Percentiles rank a stretch among this genome's conserved stretches.
These are phyloP conservation scores for Porphyra umbilicalis DNA, from an alignment of 31 red algal species.

Conservation along the genomic window DNA sequence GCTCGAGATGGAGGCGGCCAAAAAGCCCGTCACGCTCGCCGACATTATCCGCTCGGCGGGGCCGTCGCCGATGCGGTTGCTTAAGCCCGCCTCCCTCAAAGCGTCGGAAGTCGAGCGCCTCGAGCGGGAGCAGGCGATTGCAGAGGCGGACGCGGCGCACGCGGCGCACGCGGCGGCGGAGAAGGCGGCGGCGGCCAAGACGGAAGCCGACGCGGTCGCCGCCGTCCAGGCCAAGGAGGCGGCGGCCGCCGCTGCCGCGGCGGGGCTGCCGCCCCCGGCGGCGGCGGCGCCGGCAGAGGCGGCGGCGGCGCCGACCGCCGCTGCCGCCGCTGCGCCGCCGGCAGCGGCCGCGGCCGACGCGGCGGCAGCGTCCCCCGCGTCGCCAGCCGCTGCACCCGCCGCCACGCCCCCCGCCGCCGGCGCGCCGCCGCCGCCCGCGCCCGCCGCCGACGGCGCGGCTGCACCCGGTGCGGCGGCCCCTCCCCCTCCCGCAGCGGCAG, in stretches of 20 bases:
- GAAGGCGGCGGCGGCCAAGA: neutral
- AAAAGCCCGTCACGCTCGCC: constrained; percentile 67
- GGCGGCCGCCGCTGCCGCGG: neutral
- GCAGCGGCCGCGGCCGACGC: neutral
- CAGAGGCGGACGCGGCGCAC: neutral
- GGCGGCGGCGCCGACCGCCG: neutral
- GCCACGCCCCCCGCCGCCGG: neutral
- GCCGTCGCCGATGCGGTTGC: constrained; percentile 36
- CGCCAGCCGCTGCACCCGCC: neutral
- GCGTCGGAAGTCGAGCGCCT: neutral
- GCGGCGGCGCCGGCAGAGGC: no score
- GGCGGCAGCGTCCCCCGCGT: neutral
- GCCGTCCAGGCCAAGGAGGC: neutral
- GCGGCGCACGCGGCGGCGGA: neutral
- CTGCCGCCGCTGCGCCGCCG: neutral
- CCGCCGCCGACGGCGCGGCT: neutral
- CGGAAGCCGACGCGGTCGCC: neutral
- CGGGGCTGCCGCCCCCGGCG: no score
- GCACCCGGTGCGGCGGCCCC: neutral
- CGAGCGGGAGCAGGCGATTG: neutral
- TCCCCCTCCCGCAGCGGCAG: neutral
- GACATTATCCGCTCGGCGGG: constrained; percentile 64
- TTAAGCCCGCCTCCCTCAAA: constrained; percentile 14
- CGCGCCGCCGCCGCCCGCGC: neutral
- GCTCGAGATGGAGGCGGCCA: constrained; percentile 41